Evolutionary conservation across 2,329 filamentous ascomycete genomes (phyloP), one percentile per base, ranked within the genome.

Genomic region (Pseudogymnoascus sp.): DNA sequence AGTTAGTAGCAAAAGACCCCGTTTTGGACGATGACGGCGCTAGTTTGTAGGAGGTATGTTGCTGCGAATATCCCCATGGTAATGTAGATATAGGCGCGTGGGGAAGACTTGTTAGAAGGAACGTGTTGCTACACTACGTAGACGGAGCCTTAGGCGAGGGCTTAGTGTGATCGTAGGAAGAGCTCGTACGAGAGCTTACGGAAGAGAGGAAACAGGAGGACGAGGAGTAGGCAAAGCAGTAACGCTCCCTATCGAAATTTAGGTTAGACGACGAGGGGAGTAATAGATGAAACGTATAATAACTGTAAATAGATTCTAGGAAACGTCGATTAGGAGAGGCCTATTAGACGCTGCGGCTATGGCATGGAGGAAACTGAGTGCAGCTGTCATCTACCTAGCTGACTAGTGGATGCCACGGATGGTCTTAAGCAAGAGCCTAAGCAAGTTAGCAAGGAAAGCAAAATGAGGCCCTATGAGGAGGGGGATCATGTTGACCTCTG

Each of bases 381-480:
- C 41, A n/a, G 65, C 45, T n/a, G 60, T 41, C 63, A 70, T 67
- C 11, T 65, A 25, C 2, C 69, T 62, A 9, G 65, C 65, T n/a
- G 60, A 69, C 7, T 61, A 45, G 64, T 71, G 62, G 16, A 69
- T 59, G 40, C 58, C 23, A 25, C 59, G 37, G 60, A 64, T 66
- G 33, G 60, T 64, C 21, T 61, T 61, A n/a, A 70, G 62, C 52
- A 61, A 65, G 9, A 71, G 43, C 28, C 66, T 63, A 49, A 71
- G 28, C 28, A 31, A 4, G 28, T 31, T 2, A 2, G 28, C 28
- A 0, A 31, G 28, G 28, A 31, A 31, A 1, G 28, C 8, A 31
- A 31, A 31, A 31, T 31, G 8, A 9, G 28, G 28, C 28, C 28
- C 28, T 31, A 1, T 2, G 8, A 31, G 28, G 28, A 31, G 28